Conservation (phyloP, 305 asterid species). For the Solanum hybrid region DNA sequence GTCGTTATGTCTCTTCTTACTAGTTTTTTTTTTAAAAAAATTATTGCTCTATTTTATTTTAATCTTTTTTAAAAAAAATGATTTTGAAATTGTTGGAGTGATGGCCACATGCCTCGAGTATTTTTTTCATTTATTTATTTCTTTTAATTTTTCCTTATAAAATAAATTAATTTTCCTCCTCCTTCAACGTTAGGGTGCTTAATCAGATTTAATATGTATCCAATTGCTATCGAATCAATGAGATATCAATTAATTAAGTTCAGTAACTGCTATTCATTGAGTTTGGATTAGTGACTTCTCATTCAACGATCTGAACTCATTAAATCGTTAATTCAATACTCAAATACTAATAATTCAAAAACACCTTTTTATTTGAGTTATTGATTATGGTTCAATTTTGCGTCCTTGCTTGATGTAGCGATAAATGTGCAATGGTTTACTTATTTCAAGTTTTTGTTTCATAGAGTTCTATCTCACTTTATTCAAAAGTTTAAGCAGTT, state of each 20-base stretch:
- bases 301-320: not conserved
- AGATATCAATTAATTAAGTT: not conserved
- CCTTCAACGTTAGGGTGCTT: not conserved
- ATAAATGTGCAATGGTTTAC: not conserved
- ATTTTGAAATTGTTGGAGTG: not conserved
- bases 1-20: not conserved
- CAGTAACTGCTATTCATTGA: rapidly evolving
- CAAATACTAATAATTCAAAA: not conserved
- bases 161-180: not conserved
- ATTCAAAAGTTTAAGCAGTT: not conserved
- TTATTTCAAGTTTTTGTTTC: not conserved
- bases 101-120: not conserved
- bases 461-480: not conserved
- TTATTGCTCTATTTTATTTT: not conserved
- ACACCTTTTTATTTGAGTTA: not conserved
- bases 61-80: too few species aligned
- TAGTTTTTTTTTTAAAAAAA: not conserved
- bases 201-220: not conserved
- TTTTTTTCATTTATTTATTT: not conserved
- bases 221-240: not conserved
- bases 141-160: not conserved
- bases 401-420: rapidly evolving
- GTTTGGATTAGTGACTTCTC: not conserved
- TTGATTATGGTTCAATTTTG: not conserved
- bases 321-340: not conserved